These are phyloP conservation scores for Rutstroemia sp. DNA, from an alignment of 2,329 filamentous ascomycete genomes.

Conservation along the genomic window DNA sequence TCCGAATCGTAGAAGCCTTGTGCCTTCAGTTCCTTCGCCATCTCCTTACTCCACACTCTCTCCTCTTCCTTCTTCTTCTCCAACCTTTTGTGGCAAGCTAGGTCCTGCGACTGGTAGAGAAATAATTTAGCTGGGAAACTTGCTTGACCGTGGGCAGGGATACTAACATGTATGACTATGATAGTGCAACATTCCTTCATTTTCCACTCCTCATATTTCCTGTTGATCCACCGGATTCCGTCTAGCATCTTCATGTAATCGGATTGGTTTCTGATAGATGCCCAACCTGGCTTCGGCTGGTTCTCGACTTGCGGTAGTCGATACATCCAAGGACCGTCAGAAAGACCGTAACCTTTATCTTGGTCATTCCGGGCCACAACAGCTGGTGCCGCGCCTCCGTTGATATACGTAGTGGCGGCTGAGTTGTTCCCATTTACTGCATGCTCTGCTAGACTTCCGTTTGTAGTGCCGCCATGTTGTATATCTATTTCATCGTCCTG, in stretches of 20 bases:
- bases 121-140: neutral
- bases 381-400: neutral
- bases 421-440: neutral
- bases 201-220: neutral
- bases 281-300: neutral
- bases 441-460: neutral
- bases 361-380: neutral
- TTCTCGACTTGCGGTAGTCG: slow-evolving; percentile 5
- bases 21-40: neutral
- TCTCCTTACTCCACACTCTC: neutral
- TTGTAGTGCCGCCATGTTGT: neutral
- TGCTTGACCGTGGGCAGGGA: neutral
- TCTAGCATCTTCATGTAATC: slow-evolving; percentile 9
- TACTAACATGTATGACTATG: slow-evolving; percentile 6
- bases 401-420: neutral
- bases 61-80: neutral
- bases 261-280: neutral
- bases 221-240: neutral
- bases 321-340: slow-evolving; percentile 24
- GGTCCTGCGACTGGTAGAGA: slow-evolving; percentile 1
- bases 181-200: neutral
- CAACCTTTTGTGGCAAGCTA: neutral
- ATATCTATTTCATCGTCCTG: neutral
- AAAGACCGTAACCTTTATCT: slow-evolving; percentile 18
- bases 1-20: slow-evolving; percentile 1